These are phyloP conservation scores for Phytophthora melonis DNA, from an alignment of 352 stramenopile species.

Conservation along the genomic window DNA sequence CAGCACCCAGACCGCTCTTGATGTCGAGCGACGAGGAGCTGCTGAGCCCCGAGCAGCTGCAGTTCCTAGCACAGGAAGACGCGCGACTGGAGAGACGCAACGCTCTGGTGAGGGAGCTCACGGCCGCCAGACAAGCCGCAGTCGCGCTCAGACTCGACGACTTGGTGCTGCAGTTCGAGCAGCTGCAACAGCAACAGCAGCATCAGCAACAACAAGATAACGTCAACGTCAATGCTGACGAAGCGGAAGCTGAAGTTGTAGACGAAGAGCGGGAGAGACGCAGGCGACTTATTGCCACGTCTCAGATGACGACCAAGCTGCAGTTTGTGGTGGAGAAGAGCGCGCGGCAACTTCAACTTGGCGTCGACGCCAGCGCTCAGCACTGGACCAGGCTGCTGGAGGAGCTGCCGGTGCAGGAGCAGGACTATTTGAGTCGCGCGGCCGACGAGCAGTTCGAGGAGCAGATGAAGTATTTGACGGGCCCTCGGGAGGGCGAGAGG, in stretches of 20 bases:
- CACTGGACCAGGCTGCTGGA: conserved; percentile 53
- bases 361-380: conserved; percentile 16
- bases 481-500: conserved; percentile 40
- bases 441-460: conserved; percentile 70
- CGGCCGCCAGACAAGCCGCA: conserved; percentile 3
- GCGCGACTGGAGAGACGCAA: conserved; percentile 28
- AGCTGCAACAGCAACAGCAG: conserved; percentile 6
- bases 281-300: conserved; percentile 9
- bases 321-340: conserved; percentile 51
- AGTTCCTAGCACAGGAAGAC: conserved; percentile 32
- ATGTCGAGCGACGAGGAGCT: conserved; percentile 5
- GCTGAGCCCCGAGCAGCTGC: conserved; percentile 23
- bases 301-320: conserved; percentile 55
- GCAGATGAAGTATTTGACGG: conserved; percentile 69
- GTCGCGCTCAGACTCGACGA: conserved; percentile 15
- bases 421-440: conserved; percentile 59
- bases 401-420: conserved; percentile 51
- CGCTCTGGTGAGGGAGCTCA: conserved; percentile 23
- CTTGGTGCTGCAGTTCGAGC: conserved; percentile 36
- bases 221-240: too few species aligned
- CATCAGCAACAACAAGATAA: too few species aligned
- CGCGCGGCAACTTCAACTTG: conserved; percentile 28
- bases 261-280: conserved; percentile 3
- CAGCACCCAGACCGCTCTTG: background rate
- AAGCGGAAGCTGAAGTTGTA: background rate